A percentile compares a stretch with the other conserved stretches of the same genome.
These are phyloP conservation scores for Coemansia sp. DNA, from an alignment of 192 early-diverging fungal genomes.

Conservation along the genomic window DNA sequence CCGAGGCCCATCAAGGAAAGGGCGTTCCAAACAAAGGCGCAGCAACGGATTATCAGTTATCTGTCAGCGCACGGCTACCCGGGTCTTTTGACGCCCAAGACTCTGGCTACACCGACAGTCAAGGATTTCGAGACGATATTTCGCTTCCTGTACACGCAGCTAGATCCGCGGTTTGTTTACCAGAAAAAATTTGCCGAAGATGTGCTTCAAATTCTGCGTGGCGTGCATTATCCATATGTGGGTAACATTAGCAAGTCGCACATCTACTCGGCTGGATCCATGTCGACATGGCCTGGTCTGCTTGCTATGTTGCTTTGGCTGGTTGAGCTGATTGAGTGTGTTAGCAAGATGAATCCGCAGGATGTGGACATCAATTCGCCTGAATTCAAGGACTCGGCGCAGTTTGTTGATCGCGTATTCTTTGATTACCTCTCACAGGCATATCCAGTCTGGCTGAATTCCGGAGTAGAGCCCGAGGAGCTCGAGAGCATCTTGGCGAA, in stretches of 20 bases:
- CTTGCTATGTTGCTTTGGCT: constrained; percentile 74
- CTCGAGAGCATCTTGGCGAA: constrained; percentile 56
- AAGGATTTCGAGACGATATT: constrained; percentile 76
- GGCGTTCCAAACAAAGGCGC: constrained; percentile 55
- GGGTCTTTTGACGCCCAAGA: constrained; percentile 54
- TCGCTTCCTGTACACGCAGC: constrained; percentile 64
- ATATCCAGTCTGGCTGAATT: constrained; percentile 62
- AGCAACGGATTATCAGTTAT: constrained; percentile 59
- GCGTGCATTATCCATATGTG: constrained; percentile 49
- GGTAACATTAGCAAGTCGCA: constrained; percentile 67
- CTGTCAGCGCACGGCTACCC: constrained; percentile 63
- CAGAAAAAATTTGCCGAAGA: constrained; percentile 70
- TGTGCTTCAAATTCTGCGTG: constrained; percentile 56
- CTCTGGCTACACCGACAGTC: constrained; percentile 56
- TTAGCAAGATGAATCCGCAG: constrained; percentile 52
- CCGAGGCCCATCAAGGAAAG: constrained; percentile 66
- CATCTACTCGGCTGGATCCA: constrained; percentile 60
- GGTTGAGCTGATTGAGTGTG: constrained; percentile 63
- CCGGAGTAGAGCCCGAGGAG: constrained; percentile 61
- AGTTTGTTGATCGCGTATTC: constrained; percentile 65
- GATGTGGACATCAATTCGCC: constrained; percentile 20
- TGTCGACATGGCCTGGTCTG: constrained; percentile 65
- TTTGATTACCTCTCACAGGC: constrained; percentile 66
- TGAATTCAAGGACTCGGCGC: constrained; percentile 43
- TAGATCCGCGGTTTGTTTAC: constrained; percentile 64